A percentile compares a stretch with the other conserved stretches of the same genome.
phyloP scores from a whole-genome alignment of 2,329 filamentous ascomycete species.

The Colletotrichum agaves region DNA sequence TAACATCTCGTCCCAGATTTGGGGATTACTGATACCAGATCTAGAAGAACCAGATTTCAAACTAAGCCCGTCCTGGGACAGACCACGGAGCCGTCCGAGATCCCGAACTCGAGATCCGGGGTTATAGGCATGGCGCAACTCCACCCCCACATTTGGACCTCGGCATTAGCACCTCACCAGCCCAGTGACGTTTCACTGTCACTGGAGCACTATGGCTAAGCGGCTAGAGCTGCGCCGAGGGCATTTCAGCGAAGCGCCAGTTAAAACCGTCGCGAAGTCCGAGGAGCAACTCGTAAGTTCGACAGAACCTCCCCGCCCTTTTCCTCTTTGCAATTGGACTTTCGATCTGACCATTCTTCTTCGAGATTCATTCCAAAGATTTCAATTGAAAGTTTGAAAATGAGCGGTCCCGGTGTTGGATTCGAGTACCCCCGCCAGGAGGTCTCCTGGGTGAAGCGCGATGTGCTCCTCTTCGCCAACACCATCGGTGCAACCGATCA shows the following conservation, averaged over 20 bases:
- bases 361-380: background rate
- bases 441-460: slow-evolving; percentile 88
- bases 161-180: slow-evolving; percentile 30
- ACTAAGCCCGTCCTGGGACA: slow-evolving; percentile 3
- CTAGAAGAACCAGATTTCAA: background rate
- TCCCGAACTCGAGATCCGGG: slow-evolving; percentile 34
- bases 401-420: slow-evolving; percentile 67
- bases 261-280: slow-evolving; percentile 33
- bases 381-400: slow-evolving; percentile 1
- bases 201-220: slow-evolving; percentile 30
- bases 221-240: slow-evolving; percentile 33
- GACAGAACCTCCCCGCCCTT: background rate
- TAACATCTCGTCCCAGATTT: background rate
- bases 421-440: slow-evolving; percentile 82
- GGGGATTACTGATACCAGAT: slow-evolving; percentile 1
- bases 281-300: slow-evolving; percentile 15
- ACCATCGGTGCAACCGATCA: slow-evolving; percentile 87
- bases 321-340: slow-evolving; percentile 10
- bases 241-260: slow-evolving; percentile 12
- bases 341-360: background rate
- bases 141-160: slow-evolving; percentile 38
- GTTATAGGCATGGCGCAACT: slow-evolving; percentile 24
- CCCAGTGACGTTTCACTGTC: slow-evolving; percentile 20
- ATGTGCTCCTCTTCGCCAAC: slow-evolving; percentile 88
- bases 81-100: background rate